Percentiles rank a stretch among this genome's conserved stretches.
Conservation (phyloP, 1,284 basidiomycete species). For the Ganoderma lucidum region DNA sequence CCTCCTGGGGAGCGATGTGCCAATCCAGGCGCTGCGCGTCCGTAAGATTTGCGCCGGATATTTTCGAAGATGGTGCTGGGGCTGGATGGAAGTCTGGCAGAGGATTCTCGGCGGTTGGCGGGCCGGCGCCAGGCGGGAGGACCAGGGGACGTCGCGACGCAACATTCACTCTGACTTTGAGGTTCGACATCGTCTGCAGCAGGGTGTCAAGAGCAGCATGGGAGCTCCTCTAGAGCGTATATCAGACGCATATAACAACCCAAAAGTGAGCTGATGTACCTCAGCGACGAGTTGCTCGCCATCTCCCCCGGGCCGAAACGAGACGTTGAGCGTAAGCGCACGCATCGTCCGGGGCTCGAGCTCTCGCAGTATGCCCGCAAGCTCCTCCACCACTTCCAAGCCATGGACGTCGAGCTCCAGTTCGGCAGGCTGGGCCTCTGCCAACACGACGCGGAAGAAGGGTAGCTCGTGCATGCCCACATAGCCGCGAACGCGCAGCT, state of each 20-base stretch:
- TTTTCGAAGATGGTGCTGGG: not conserved
- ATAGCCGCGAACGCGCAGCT: not conserved
- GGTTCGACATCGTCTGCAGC: not conserved
- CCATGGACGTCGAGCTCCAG: not conserved
- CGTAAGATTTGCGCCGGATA: not conserved
- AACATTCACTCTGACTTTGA: not conserved
- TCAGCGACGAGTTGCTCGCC: not conserved
- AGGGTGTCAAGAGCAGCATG: not conserved
- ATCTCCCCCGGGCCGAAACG: not conserved
- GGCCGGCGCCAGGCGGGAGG: no score
- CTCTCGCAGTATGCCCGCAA: not conserved
- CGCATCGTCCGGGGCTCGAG: not conserved
- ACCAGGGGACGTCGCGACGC: no score
- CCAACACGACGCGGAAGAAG: not conserved
- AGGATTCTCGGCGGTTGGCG: not conserved
- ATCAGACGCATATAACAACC: not conserved
- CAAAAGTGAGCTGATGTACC: not conserved
- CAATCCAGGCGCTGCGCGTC: not conserved
- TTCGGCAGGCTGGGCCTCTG: not conserved
- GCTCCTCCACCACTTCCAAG: not conserved
- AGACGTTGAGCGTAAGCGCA: not conserved
- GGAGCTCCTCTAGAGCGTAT: not conserved
- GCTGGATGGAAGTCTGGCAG: not conserved
- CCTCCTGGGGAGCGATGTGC: not conserved
- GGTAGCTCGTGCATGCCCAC: not conserved